Conservation (phyloP, 331 rosid species). For the Malus hybrid region DNA sequence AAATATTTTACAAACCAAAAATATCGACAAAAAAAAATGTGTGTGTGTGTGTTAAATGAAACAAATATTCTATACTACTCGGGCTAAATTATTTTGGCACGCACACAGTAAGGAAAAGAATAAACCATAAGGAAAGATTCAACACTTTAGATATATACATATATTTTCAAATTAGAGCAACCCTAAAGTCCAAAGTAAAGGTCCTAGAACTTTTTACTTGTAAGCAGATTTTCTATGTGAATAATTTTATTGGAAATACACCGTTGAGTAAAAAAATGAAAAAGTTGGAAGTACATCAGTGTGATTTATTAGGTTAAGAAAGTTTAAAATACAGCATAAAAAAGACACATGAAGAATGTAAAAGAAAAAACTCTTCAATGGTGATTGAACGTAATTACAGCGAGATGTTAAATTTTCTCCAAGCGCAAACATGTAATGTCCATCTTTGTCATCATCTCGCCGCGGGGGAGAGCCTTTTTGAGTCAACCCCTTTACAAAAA, state of each 20-base stretch:
- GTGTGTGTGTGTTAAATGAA: background rate
- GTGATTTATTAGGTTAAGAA: background rate
- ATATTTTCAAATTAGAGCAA: background rate
- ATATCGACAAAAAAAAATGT: background rate
- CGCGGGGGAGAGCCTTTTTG: constrained; percentile 91
- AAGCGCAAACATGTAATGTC: constrained; percentile 92
- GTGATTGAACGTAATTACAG: constrained; percentile 85
- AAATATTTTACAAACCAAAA: background rate
- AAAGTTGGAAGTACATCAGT: constrained; percentile 5
- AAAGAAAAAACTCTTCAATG: constrained; percentile 25
- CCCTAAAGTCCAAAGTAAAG: background rate
- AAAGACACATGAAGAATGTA: constrained; percentile 1
- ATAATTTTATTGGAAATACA: background rate
- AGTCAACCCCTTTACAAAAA: constrained; percentile 68
- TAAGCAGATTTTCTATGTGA: background rate
- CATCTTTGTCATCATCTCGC: constrained; percentile 98
- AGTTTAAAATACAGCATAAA: background rate
- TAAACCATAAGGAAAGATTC: background rate
- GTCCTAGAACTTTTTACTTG: background rate
- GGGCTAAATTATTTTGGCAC: background rate
- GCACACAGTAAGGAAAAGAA: background rate
- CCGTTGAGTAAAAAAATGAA: background rate
- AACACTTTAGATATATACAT: background rate
- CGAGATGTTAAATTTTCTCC: constrained; percentile 98
- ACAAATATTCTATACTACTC: background rate